These are phyloP conservation scores for Verticillium alfalfae DNA, from an alignment of 2,329 filamentous ascomycete species.

Conservation along the genomic window DNA sequence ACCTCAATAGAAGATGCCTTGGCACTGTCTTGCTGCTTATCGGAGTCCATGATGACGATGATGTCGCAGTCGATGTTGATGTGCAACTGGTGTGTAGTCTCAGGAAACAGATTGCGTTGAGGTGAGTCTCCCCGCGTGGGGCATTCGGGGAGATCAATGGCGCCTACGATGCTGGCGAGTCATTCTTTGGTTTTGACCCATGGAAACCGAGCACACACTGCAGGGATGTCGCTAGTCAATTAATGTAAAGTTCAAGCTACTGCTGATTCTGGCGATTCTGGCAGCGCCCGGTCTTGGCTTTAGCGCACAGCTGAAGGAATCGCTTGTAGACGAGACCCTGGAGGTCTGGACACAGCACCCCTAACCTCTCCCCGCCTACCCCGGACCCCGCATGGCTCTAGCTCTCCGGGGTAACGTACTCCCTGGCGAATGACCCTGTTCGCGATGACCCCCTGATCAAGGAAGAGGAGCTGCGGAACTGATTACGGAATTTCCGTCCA, in stretches of 20 bases:
- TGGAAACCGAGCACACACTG: not conserved
- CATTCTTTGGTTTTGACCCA: not conserved
- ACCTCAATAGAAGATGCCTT: not conserved
- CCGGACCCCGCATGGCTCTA: not conserved
- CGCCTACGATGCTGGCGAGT: not conserved
- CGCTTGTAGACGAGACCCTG: not conserved
- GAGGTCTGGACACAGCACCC: not conserved
- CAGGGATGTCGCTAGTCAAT: not conserved
- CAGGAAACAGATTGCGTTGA: not conserved
- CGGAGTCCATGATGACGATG: not conserved
- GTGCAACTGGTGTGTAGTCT: not conserved
- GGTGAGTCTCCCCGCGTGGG: not conserved
- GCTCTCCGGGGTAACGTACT: not conserved
- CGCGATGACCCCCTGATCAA: not conserved
- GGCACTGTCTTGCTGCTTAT: not conserved
- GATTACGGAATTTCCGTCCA: not conserved
- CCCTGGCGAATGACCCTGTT: not conserved
- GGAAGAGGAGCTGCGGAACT: not conserved
- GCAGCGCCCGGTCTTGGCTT: not conserved
- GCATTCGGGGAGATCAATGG: not conserved
- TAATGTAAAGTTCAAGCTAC: not conserved
- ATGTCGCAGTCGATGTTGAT: not conserved
- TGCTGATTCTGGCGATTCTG: not conserved
- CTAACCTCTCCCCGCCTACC: not conserved
- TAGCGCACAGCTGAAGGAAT: not conserved